Evolutionary conservation across 208 protist species (phyloP).

Genomic region (Trypanosoma brucei): DNA sequence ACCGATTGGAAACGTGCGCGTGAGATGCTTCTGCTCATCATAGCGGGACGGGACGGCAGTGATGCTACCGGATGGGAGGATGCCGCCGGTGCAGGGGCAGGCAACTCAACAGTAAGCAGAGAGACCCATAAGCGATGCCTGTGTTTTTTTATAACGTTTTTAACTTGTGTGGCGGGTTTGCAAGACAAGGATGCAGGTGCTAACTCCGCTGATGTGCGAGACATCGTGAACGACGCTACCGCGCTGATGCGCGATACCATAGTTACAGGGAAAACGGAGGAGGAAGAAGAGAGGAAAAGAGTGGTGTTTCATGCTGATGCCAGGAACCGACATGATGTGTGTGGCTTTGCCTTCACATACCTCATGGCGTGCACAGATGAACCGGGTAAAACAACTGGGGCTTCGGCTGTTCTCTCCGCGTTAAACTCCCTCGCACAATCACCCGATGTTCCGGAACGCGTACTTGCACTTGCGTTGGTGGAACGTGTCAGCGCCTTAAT

Average conservation of each 20-base stretch:
- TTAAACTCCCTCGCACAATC: constrained; percentile 37
- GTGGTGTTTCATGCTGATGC: background rate
- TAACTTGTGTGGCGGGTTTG: constrained; percentile 22
- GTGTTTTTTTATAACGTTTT: constrained; percentile 34
- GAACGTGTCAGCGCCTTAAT: constrained; percentile 33
- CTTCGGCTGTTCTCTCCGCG: constrained; percentile 39
- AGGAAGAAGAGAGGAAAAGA: background rate
- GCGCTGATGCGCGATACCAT: constrained; percentile 1
- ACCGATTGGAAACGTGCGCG: constrained; percentile 29
- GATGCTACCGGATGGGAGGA: background rate
- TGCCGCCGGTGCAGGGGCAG: too few relatives aligned
- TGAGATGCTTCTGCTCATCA: constrained; percentile 1
- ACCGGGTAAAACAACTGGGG: constrained; percentile 28
- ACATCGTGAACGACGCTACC: constrained; percentile 10
- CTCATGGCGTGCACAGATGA: constrained; percentile 29
- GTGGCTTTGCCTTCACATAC: constrained; percentile 22
- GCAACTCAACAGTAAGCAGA: background rate
- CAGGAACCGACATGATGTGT: constrained; percentile 18
- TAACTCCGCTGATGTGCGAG: background rate
- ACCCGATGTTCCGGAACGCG: constrained; percentile 21
- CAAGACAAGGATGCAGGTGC: background rate
- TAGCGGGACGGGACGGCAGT: background rate
- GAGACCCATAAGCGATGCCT: constrained; percentile 14
- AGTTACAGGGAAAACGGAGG: background rate
- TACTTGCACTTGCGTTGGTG: constrained; percentile 45